Conservation (phyloP, 1,139 yeast genomes). For the Pneumocystis jirovecii region DNA sequence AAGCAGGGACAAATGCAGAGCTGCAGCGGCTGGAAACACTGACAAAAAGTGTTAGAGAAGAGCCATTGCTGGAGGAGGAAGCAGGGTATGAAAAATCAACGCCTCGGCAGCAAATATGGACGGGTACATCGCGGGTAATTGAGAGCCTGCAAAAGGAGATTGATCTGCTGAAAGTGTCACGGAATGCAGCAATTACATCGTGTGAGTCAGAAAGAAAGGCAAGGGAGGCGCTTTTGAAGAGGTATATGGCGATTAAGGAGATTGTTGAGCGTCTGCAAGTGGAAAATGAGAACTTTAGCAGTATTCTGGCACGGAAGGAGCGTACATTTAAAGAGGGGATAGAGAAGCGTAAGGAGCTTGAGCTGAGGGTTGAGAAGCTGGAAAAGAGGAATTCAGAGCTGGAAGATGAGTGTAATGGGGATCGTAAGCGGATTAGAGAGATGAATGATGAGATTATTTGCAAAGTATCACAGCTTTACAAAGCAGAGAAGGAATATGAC, state of each 20-base stretch:
- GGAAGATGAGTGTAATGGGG: conserved; percentile 1
- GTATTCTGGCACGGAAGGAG: conserved; percentile 1
- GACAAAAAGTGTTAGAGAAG: background rate
- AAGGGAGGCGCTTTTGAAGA: conserved; percentile 5
- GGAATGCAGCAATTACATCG: conserved; percentile 4
- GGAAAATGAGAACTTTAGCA: conserved; percentile 1
- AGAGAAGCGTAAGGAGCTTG: conserved; percentile 1
- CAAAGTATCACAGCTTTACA: background rate
- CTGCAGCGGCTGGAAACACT: background rate
- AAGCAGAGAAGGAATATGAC: background rate
- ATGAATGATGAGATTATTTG: background rate
- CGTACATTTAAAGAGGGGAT: conserved; percentile 2
- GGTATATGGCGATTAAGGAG: conserved; percentile 4
- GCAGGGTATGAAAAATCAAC: background rate
- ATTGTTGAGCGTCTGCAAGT: conserved; percentile 5
- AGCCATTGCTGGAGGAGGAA: background rate
- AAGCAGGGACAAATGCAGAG: background rate
- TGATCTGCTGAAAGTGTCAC: conserved; percentile 3
- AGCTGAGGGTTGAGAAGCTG: background rate
- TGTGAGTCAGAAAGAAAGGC: conserved; percentile 6
- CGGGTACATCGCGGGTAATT: conserved; percentile 6
- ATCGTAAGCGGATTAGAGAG: background rate
- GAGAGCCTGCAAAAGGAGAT: conserved; percentile 10
- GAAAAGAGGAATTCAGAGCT: background rate
- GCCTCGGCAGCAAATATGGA: background rate